Evolutionary conservation across 768 basidiomycete genomes (phyloP).

Genomic region (Rhodotorula paludigena): DNA sequence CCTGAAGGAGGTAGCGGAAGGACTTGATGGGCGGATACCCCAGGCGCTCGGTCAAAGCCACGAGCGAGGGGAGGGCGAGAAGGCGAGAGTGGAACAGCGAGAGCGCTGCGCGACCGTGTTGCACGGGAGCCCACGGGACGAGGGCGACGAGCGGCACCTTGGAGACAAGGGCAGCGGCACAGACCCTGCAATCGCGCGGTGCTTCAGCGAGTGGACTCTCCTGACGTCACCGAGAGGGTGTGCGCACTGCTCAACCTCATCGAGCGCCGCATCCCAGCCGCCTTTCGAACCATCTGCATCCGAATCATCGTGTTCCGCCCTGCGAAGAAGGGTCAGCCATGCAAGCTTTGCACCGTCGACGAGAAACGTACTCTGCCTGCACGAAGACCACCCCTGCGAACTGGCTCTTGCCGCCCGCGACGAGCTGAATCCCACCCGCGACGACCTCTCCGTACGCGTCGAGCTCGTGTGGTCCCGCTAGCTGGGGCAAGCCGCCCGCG

Average conservation of each 20-base stretch:
- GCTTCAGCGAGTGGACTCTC: too few relatives aligned
- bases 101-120: slow-evolving; percentile 16
- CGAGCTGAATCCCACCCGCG: background rate
- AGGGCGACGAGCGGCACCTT: slow-evolving; percentile 11
- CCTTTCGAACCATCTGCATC: slow-evolving; percentile 21
- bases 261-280: slow-evolving; percentile 29
- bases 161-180: background rate
- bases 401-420: slow-evolving; percentile 1
- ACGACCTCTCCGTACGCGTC: background rate
- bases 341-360: background rate
- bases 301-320: slow-evolving; percentile 13
- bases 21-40: slow-evolving; percentile 19
- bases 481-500: background rate
- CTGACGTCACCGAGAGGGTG: background rate
- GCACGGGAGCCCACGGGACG: slow-evolving; percentile 33
- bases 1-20: slow-evolving; percentile 34
- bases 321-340: background rate
- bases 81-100: slow-evolving; percentile 13
- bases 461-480: slow-evolving; percentile 21
- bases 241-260: slow-evolving; percentile 30
- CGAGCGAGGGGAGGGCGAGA: slow-evolving; percentile 11
- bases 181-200: background rate
- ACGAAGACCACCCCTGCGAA: slow-evolving; percentile 21
- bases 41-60: slow-evolving; percentile 6
- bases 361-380: slow-evolving; percentile 24